Evolutionary conservation across 192 early-diverging fungal genomes (phyloP), one percentile per base, ranked within the genome.

Genomic region (Entomortierella chlamydospora): DNA sequence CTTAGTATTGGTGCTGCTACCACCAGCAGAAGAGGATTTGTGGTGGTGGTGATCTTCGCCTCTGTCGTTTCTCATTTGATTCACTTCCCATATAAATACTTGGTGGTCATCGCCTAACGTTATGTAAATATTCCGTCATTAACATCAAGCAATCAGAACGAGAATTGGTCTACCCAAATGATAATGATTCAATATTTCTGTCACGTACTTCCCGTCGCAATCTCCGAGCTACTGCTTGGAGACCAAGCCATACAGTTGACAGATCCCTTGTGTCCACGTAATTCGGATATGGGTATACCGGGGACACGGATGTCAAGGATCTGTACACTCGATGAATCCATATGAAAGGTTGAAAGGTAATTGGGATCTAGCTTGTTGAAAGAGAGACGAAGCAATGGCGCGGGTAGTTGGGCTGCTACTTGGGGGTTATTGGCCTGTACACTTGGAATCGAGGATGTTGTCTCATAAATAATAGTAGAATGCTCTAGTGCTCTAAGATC

Each of bases 391-490:
- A 99, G 82, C 13, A 99, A 82, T 17, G 95, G 84, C 23, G 68
- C 57, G 4, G 72, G 82, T 8, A 81, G 89, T 33, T 86, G 55
- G 22, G 52, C 81, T n/a, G 62, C 60, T n/a, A 68, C 22, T 20
- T 72, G 66, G 12, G 50, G 41, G n/a, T 55, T 74, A 7, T 41
- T 50, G 28, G 59, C 25, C 51, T 47, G 81, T 65, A 63, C 72
- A 25, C 61, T 30, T 59, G 83, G 22, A 62, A 73, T 25, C n/a
- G 72, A 42, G 47, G 84, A 80, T 1, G 88, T 73, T 3, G 95
- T 92, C 82, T 99, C 98, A 79, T 99, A 99, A 33, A 99, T 81
- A 66, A 99, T 99, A 9, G 98, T 99, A 11, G 95, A 98, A 82
- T 99, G 98, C 65, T 98, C 98, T 25, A 99, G 86, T 23, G 94